Conservation (phyloP, 2,329 filamentous ascomycete genomes). For the Colletotrichum tanaceti region DNA sequence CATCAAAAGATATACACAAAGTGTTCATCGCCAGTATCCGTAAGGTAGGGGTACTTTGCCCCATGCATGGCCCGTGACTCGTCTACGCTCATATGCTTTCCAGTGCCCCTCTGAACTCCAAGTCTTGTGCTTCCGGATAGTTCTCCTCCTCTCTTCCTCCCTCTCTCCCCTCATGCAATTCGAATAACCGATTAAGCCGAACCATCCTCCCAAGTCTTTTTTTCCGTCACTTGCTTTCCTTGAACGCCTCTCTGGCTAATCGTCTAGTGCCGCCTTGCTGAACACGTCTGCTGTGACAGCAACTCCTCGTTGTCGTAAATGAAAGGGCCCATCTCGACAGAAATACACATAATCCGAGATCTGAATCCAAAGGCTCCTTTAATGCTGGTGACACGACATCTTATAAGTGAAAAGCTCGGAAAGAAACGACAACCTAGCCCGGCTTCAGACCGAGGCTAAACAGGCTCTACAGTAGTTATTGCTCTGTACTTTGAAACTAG, state of each 20-base stretch:
- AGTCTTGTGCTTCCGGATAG: slow-evolving; percentile 26
- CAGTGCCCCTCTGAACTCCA: slow-evolving; percentile 21
- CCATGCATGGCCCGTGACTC: slow-evolving; percentile 13
- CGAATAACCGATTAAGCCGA: slow-evolving; percentile 19
- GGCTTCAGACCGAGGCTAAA: slow-evolving; percentile 8
- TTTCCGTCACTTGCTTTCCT: slow-evolving; percentile 3
- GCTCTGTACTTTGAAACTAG: slow-evolving; percentile 58
- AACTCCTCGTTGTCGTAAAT: slow-evolving; percentile 3
- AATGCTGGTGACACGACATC: slow-evolving; percentile 3
- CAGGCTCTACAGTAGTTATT: slow-evolving; percentile 44
- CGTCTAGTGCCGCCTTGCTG: slow-evolving; percentile 6
- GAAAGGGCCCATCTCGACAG: background rate
- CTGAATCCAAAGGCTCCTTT: background rate
- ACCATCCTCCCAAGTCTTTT: slow-evolving; percentile 28
- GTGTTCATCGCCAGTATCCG: slow-evolving; percentile 11
- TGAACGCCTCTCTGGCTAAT: slow-evolving; percentile 29
- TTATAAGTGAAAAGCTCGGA: slow-evolving; percentile 16
- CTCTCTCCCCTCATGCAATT: background rate
- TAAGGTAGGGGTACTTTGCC: slow-evolving; percentile 7
- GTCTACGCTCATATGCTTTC: slow-evolving; percentile 19
- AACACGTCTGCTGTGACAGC: slow-evolving; percentile 7
- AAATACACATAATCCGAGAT: background rate
- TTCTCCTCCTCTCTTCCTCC: background rate
- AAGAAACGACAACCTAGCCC: background rate
- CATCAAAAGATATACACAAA: slow-evolving; percentile 1